Evolutionary conservation across 805 yeast genomes (phyloP), one percentile per base, ranked within the genome.

Genomic region (Sporopachydermia quercuum): DNA sequence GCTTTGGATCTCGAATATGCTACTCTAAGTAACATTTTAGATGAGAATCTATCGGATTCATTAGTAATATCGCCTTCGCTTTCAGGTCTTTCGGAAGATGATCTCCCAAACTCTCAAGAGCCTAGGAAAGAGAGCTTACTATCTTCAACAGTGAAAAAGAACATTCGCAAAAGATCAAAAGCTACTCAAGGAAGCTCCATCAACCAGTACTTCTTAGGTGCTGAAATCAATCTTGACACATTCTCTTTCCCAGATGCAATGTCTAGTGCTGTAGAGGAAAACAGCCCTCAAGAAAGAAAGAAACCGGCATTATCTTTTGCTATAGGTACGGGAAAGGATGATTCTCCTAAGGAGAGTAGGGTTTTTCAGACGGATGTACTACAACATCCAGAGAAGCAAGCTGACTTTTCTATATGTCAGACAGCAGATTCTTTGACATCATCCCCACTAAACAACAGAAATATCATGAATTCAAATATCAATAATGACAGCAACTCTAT

Each of bases 1-100:
- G 86, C 91, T 1, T 86, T 84, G 0, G 79, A 77, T 49, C 60
- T 77, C 39, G 91, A 80, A 48, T 79, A 80, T 48, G 68, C 83
- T 3, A 74, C 79, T 3, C 57, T 80, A 19, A 77, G 85, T 5
- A 73, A 67, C 43, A 78, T 80, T 38, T 66, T 77, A 30, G 73
- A 72, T 27, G 74, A 71, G 38, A 42, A 41, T 27, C 43, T 43
- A 14, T 23, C 30, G 8, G 30, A 23, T n/a, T 23, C 30, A 8
- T n/a, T 23, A 8, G 30, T 23, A 23, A 8, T 23, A n/a, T 23
- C 30, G 13, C 30, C 30, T 8, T 23, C 30, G 8, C n/a, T 23
- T 8, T 23, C 30, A 8, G 30, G 30, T n/a, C 8, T 23, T n/a
- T 23, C 30, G n/a, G 30, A 23, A 23, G 30, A 23, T n/a, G 30